A percentile compares a stretch with the other conserved stretches of the same genome.
Evolutionary conservation across 2,329 filamentous ascomycete species (phyloP).

Genomic region (Trichoderma aggressivum): DNA sequence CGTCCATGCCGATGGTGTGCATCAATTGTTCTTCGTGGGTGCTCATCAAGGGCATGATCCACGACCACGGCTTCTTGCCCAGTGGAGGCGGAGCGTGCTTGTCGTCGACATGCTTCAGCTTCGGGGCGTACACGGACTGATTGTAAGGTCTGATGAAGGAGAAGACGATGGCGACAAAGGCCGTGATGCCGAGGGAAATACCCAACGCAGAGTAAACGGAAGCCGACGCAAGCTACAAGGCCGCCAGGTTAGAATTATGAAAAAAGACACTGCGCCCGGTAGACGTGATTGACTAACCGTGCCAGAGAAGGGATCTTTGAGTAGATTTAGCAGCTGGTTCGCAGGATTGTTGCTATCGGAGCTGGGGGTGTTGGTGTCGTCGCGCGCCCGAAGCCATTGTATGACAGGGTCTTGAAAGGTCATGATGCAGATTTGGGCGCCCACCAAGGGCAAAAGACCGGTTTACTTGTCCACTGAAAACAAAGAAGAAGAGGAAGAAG

Average conservation of each 20-base stretch:
- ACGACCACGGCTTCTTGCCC: constrained; percentile 82
- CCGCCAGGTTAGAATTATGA: not conserved
- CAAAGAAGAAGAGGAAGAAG: not conserved
- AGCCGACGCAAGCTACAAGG: constrained; percentile 28
- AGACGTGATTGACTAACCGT: constrained; percentile 32
- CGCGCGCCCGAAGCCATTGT: constrained; percentile 19
- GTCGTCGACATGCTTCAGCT: constrained; percentile 86
- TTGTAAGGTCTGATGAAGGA: constrained; percentile 89
- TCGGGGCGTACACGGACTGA: constrained; percentile 88
- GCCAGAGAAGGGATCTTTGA: constrained; percentile 50
- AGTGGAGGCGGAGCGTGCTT: constrained; percentile 84
- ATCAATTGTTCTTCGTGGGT: constrained; percentile 76
- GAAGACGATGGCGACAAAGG: constrained; percentile 74
- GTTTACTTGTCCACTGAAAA: not conserved
- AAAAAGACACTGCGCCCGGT: not conserved
- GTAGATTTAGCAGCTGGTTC: constrained; percentile 45
- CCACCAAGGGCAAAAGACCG: not conserved
- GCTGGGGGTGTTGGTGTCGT: not conserved
- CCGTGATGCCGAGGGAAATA: constrained; percentile 73
- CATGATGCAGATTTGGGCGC: constrained; percentile 22
- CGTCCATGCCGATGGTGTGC: constrained; percentile 84
- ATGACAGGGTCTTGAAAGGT: constrained; percentile 17
- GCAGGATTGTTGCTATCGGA: constrained; percentile 24
- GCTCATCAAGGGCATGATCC: constrained; percentile 73
- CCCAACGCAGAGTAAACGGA: constrained; percentile 76